Evolutionary conservation across 805 yeast species (phyloP), one percentile per base, ranked within the genome.

Genomic region (Ogataea methanolica): DNA sequence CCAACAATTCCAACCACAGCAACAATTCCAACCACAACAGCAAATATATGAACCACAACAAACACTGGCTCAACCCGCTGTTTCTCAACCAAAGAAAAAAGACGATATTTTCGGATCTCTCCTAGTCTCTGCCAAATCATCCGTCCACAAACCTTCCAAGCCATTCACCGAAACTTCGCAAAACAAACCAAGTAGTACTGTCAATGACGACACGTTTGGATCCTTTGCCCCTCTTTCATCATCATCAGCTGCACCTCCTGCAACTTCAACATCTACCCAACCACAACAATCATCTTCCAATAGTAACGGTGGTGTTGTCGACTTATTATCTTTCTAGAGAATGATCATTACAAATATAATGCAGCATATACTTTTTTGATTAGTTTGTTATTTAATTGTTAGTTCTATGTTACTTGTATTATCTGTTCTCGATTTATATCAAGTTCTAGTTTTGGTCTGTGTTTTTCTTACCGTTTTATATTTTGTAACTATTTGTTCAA

Each of bases 51-150:
- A 35, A 26, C 50, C 61, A 4, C 56, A 49, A 22, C 63, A 75
- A n/a, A 65, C 72, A 4, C 47, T 61, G 12, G 61, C 73, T 19
- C 21, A 19, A 9, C 60, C 75, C 5, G 72, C 72, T 5, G 66
- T 70, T n/a, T 57, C 73, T 11, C 68, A 69, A 48, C 66, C 73
- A 5, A 61, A 59, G 42, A 69, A 75, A 45, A 72, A 70, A 45
- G 72, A 70, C 49, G 94, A 86, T 60, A 85, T 91, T 0, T 86
- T 86, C 65, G 83, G 91, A 22, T 80, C 86, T 3, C 70, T 86
- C 53, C 81, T 86, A 57, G 71, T 79, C 8, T 67, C 79, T 26
- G 95, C 95, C 6, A 82, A 85, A 59, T 67, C 81, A 43, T 66
- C 69, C 55, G 48, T 57, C n/a, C 54, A 53, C 41, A 21, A 57